These are phyloP conservation scores for Fusarium ramigenum DNA, from an alignment of 2,329 filamentous ascomycete species.

Conservation along the genomic window DNA sequence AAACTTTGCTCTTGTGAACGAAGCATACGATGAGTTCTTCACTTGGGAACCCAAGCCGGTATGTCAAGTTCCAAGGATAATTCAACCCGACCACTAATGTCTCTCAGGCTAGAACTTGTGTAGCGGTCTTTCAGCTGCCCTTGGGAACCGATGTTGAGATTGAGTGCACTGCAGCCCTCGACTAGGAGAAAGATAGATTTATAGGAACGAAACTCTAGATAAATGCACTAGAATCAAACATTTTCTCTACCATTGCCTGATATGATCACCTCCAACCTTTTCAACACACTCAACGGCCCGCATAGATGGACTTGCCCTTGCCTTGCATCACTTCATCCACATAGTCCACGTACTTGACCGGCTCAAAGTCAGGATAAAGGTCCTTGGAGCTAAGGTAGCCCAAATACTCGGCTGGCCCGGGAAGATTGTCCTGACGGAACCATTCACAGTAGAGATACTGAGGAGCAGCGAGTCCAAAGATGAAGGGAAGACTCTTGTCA, in stretches of 20 bases:
- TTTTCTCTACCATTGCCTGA: background rate
- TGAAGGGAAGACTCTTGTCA: background rate
- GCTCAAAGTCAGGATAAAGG: constrained; percentile 27
- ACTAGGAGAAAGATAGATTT: background rate
- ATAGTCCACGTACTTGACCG: constrained; percentile 19
- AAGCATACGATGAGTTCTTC: constrained; percentile 63
- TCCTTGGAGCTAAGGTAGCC: constrained; percentile 28
- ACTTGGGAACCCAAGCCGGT: constrained; percentile 57
- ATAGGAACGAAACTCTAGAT: background rate
- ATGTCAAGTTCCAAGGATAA: constrained; percentile 43
- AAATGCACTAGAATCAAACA: background rate
- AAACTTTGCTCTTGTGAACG: constrained; percentile 68
- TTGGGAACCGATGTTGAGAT: constrained; percentile 78
- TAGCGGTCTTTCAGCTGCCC: constrained; percentile 78
- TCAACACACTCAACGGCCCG: background rate
- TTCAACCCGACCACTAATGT: constrained; percentile 39
- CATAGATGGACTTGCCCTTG: constrained; percentile 13
- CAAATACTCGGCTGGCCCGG: constrained; percentile 17
- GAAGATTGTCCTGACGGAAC: constrained; percentile 30
- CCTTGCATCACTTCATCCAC: constrained; percentile 20
- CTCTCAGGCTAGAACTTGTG: constrained; percentile 66
- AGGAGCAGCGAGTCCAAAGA: constrained; percentile 1
- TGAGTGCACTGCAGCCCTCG: constrained; percentile 64
- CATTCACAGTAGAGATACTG: constrained; percentile 30
- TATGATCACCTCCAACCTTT: background rate